Evolutionary conservation across 2,329 filamentous ascomycete species (phyloP), one percentile per base, ranked within the genome.

Genomic region (Boeremia exigua): DNA sequence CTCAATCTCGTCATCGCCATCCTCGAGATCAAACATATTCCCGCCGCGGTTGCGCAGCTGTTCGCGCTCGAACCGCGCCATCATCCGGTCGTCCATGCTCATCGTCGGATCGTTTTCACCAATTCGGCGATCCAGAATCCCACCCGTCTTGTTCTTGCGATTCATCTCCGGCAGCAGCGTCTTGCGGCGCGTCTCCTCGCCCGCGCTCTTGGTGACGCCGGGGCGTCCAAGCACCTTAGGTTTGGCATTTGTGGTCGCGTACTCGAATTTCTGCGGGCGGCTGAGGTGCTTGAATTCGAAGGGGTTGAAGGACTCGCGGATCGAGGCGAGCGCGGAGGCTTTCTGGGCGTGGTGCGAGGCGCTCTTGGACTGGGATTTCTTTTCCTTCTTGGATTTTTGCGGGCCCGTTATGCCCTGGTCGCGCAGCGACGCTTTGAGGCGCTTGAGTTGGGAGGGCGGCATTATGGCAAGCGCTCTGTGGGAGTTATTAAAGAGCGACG

Each of bases 231-330:
- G 81, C 59, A 88, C 76, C 44, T 83, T 83, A 32, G 65, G 62
- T 61, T 84, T 86, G 25, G 82, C 79, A 63, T 71, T 64, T 54
- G 85, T 84, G 48, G 84, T 93, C 0, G 90, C 92, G 39, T 93
- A 88, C 38, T 94, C 88, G 62, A 96, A 96, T 70, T 98, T 98
- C 53, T 87, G 87, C 0, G 88, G 90, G 56, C 89, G 84, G 1
- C 88, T 82, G 36, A 89, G 87, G 55, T 90, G 86, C 77, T 96
- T 96, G 74, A 96, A 86, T 72, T 99, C 95, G 77, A 99, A 99
- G 0, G 95, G 95, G 75, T 99, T 99, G 84, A 98, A 98, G 65
- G 93, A 89, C 70, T 98, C 93, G 71, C 95, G 89, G 73, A 99
- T 97, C 54, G 86, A 86, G 66, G 90, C 87, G 60, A 99, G 82